Evolutionary conservation across 805 yeast species (phyloP).

Genomic region (Starmerella ratchasimensis): DNA sequence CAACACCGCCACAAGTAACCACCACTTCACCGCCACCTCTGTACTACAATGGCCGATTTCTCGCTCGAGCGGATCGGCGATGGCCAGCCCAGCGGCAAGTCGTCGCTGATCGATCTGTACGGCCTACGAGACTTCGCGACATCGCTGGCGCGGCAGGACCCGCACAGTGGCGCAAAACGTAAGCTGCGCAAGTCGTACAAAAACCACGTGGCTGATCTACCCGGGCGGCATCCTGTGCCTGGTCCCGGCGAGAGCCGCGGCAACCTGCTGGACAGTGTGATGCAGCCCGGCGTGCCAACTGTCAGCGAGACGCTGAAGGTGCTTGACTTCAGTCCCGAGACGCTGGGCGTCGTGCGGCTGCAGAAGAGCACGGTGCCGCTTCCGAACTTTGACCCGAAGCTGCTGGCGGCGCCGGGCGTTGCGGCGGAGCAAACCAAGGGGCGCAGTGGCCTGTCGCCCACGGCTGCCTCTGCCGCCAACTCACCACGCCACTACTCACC

Average conservation of each 20-base stretch:
- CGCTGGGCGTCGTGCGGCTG: constrained; percentile 41
- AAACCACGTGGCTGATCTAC: constrained; percentile 74
- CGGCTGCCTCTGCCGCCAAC: background rate
- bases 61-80: too few relatives aligned
- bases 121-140: constrained; percentile 53
- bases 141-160: constrained; percentile 73
- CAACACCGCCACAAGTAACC: too few relatives aligned
- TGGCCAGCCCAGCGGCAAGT: constrained; percentile 38
- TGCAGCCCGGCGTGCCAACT: constrained; percentile 33
- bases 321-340: constrained; percentile 25
- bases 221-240: constrained; percentile 41
- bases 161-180: constrained; percentile 82
- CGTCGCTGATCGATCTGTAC: constrained; percentile 57
- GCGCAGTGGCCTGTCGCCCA: constrained; percentile 1
- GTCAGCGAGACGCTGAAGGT: constrained; percentile 27
- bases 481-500: background rate
- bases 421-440: constrained; percentile 2
- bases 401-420: constrained; percentile 36
- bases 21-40: too few relatives aligned
- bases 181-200: constrained; percentile 90
- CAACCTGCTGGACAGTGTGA: constrained; percentile 21
- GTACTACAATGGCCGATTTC: too few relatives aligned
- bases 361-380: constrained; percentile 59
- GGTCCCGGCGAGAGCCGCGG: constrained; percentile 21
- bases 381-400: constrained; percentile 60